These are phyloP conservation scores for Podospora pseudoanserina DNA, from an alignment of 495 filamentous ascomycete species.

Conservation along the genomic window DNA sequence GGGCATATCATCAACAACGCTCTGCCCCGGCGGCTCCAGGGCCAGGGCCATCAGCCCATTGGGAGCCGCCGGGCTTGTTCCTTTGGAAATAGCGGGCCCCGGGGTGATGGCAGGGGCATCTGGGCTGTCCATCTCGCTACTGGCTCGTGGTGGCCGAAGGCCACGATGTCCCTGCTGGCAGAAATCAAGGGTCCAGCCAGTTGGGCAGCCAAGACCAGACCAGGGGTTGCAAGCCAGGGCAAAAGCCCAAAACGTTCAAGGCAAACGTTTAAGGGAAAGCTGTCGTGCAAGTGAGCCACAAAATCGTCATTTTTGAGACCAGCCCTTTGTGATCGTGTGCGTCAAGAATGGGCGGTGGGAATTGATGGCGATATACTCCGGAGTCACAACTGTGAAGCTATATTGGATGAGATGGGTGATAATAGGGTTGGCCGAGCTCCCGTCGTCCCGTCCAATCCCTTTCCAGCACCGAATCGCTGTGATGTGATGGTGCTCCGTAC, in stretches of 20 bases:
- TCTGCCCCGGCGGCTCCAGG: neutral
- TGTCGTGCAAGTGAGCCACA: neutral
- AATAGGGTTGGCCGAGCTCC: neutral
- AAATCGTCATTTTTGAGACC: neutral
- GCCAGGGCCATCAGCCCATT: slow-evolving; percentile 4
- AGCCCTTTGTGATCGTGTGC: neutral
- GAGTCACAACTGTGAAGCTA: neutral
- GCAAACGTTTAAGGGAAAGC: neutral
- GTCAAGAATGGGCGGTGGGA: neutral
- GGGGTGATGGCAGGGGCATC: slow-evolving; percentile 8
- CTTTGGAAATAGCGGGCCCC: slow-evolving; percentile 11
- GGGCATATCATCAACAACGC: slow-evolving; percentile 7
- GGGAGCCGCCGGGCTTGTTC: slow-evolving; percentile 7
- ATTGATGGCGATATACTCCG: neutral
- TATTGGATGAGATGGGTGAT: neutral
- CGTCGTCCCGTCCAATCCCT: neutral
- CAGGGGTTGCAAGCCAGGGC: neutral
- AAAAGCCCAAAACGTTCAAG: neutral
- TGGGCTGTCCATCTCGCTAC: slow-evolving; percentile 20
- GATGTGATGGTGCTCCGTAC: neutral
- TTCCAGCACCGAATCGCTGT: neutral
- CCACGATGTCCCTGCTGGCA: slow-evolving; percentile 10
- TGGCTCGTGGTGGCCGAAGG: slow-evolving; percentile 10
- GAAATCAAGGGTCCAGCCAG: slow-evolving; percentile 14
- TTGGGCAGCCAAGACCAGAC: slow-evolving; percentile 10